Evolutionary conservation across 495 filamentous ascomycete genomes (phyloP).

Genomic region (Monascus purpureus): DNA sequence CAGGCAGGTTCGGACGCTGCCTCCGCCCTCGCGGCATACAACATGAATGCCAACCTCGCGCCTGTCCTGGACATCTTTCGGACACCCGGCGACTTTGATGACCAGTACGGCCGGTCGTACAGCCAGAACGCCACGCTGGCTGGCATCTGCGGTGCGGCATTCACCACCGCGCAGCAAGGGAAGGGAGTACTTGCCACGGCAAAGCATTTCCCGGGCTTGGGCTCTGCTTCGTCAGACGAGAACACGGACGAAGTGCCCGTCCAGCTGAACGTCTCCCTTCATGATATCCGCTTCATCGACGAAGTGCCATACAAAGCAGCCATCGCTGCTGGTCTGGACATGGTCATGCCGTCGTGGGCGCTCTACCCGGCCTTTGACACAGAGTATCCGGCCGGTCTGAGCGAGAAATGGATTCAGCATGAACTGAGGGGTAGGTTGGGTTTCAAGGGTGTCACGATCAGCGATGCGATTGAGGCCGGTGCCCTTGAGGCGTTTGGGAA

Average conservation of each 20-base stretch:
- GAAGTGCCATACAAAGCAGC: slow-evolving; percentile 13
- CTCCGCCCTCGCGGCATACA: slow-evolving; percentile 6
- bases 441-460: slow-evolving; percentile 18
- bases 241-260: slow-evolving; percentile 21
- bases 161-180: slow-evolving; percentile 16
- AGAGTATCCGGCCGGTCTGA: slow-evolving; percentile 16
- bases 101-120: slow-evolving; percentile 16
- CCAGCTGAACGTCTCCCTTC: slow-evolving; percentile 11
- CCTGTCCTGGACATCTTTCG: slow-evolving; percentile 20
- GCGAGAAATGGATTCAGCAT: slow-evolving; percentile 13
- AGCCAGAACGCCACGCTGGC: slow-evolving; percentile 13
- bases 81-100: slow-evolving; percentile 15
- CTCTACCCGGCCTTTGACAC: slow-evolving; percentile 19
- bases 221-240: slow-evolving; percentile 7
- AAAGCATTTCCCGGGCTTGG: slow-evolving; percentile 22
- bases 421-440: slow-evolving; percentile 18
- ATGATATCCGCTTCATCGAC: slow-evolving; percentile 13
- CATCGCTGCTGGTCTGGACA: slow-evolving; percentile 16
- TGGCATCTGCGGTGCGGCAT: slow-evolving; percentile 11
- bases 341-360: slow-evolving; percentile 25
- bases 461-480: slow-evolving; percentile 23
- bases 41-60: slow-evolving; percentile 18
- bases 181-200: slow-evolving; percentile 19
- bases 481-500: slow-evolving; percentile 14
- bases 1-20: slow-evolving; percentile 14